A percentile compares a stretch with the other conserved stretches of the same genome.
Conservation (phyloP, 2,329 filamentous ascomycete genomes). For the Cordyceps pruinosa region DNA sequence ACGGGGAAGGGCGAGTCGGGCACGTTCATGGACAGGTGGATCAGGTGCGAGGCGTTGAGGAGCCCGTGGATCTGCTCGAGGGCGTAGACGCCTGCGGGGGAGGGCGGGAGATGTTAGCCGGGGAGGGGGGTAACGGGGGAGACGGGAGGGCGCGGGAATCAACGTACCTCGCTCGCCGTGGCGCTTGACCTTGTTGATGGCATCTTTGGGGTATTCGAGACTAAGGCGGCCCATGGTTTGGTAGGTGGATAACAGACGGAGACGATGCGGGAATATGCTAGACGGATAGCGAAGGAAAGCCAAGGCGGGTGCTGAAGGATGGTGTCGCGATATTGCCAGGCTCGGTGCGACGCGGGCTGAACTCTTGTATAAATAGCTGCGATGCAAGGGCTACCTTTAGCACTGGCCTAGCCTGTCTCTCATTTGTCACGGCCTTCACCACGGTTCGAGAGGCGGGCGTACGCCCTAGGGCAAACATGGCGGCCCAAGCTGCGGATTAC, state of each 20-base stretch:
- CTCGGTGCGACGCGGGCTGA: background rate
- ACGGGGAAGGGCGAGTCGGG: constrained; percentile 63
- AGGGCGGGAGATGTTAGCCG: constrained; percentile 6
- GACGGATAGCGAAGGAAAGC: background rate
- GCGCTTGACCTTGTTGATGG: constrained; percentile 60
- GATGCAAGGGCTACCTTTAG: background rate
- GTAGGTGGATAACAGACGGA: background rate
- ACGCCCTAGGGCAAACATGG: background rate
- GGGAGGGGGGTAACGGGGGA: background rate
- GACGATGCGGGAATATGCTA: too few relatives aligned
- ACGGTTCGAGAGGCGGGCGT: too few relatives aligned
- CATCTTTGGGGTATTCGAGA: constrained; percentile 56
- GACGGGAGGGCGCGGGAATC: background rate
- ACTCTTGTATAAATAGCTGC: background rate
- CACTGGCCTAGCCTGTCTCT: background rate
- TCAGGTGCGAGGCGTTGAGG: constrained; percentile 64
- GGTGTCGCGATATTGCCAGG: background rate
- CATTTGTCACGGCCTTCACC: background rate
- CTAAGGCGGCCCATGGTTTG: constrained; percentile 29
- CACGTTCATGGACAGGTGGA: constrained; percentile 72
- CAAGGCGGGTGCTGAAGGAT: background rate
- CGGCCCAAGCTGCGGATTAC: background rate
- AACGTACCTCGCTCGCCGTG: constrained; percentile 58
- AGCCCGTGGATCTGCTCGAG: constrained; percentile 66
- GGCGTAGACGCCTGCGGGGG: constrained; percentile 57